Conservation (phyloP, 805 yeast species). For the Saccharomycopsis amapae region DNA sequence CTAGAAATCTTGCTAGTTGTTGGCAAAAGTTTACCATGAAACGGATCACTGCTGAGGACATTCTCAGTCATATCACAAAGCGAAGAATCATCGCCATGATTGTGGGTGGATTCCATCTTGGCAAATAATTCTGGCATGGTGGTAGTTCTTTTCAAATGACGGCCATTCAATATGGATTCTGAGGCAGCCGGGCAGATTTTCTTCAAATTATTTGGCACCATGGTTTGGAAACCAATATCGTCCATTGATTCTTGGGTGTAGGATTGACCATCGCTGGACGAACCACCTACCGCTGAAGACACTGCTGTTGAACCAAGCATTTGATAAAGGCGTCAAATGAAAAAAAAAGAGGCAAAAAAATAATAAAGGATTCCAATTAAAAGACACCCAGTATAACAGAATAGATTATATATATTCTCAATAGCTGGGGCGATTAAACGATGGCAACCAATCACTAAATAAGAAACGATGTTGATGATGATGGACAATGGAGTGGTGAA, state of each 20-base stretch:
- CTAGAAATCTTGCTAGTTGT: too few relatives aligned
- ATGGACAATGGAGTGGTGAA: conserved; percentile 7
- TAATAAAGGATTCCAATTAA: conserved; percentile 6
- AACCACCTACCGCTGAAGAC: background rate
- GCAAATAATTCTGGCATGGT: too few relatives aligned
- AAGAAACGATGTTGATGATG: conserved; percentile 2
- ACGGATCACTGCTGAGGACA: too few relatives aligned
- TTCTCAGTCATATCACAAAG: too few relatives aligned
- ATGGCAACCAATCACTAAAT: background rate
- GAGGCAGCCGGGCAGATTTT: too few relatives aligned
- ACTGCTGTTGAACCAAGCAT: background rate
- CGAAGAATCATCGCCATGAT: too few relatives aligned
- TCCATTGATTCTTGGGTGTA: conserved; percentile 11
- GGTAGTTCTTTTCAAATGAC: too few relatives aligned
- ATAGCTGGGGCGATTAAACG: background rate
- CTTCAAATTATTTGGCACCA: conserved; percentile 7
- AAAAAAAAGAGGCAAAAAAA: background rate
- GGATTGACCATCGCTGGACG: conserved; percentile 10
- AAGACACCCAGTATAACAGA: conserved; percentile 2
- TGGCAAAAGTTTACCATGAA: too few relatives aligned
- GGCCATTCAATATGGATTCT: too few relatives aligned
- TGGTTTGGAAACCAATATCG: conserved; percentile 7
- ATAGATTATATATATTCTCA: background rate
- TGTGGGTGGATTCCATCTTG: too few relatives aligned
- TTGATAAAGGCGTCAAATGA: background rate